Percentiles rank a stretch among this genome's conserved stretches.
Conservation (phyloP, 176 grass and related monocot genomes). For the Oryza meyeriana region DNA sequence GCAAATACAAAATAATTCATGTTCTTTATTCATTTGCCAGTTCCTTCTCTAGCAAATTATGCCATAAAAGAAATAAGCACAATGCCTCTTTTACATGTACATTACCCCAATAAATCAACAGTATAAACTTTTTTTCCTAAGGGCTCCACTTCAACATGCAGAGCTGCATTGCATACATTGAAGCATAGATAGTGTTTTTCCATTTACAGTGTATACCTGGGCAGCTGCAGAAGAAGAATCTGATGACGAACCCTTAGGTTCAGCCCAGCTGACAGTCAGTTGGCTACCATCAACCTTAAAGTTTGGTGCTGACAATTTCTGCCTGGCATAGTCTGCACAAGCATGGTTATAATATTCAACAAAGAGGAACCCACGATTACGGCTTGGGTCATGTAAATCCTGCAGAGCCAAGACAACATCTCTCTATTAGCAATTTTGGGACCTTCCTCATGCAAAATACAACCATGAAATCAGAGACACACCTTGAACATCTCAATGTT, state of each 20-base stretch:
- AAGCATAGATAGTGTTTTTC: not conserved
- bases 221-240: slow-evolving; percentile 67
- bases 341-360: slow-evolving; percentile 94
- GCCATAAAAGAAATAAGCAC: no score
- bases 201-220: slow-evolving; percentile 42
- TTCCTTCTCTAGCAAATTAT: no score
- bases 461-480: not conserved
- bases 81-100: not conserved
- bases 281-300: slow-evolving; percentile 97
- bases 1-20: not conserved
- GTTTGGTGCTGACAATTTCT: slow-evolving; percentile 58
- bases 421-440: slow-evolving; percentile 9
- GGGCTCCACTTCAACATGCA: not conserved
- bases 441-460: not conserved
- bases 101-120: not conserved
- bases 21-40: not conserved
- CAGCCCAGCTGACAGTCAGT: slow-evolving; percentile 88
- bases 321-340: slow-evolving; percentile 76
- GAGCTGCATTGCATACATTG: not conserved
- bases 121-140: not conserved
- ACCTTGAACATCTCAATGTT: slow-evolving; percentile 99
- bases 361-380: slow-evolving; percentile 92
- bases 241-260: slow-evolving; percentile 69
- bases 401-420: slow-evolving; percentile 28
- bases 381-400: slow-evolving; percentile 89